Conservation (phyloP, 2,329 filamentous ascomycete species). For the Paecilomyces variotii region DNA sequence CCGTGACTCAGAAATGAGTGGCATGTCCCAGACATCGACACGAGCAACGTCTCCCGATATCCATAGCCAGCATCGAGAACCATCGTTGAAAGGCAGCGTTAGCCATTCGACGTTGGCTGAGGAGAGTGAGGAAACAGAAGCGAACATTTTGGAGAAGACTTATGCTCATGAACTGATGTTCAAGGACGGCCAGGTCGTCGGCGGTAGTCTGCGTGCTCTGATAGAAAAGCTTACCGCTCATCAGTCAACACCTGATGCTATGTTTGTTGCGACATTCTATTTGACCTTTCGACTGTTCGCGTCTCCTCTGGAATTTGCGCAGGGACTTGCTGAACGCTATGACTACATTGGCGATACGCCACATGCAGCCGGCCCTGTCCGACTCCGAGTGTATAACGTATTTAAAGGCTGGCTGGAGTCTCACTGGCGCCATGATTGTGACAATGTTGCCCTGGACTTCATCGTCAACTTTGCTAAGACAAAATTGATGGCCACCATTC, state of each 20-base stretch:
- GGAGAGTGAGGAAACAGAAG: slow-evolving; percentile 71
- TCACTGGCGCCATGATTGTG: slow-evolving; percentile 80
- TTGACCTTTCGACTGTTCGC: slow-evolving; percentile 93
- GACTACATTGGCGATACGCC: slow-evolving; percentile 79
- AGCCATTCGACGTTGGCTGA: slow-evolving; percentile 61
- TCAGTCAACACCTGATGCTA: slow-evolving; percentile 82
- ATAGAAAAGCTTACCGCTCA: slow-evolving; percentile 93
- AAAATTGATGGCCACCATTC: slow-evolving; percentile 60
- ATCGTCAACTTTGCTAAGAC: slow-evolving; percentile 74
- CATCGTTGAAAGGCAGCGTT: slow-evolving; percentile 61
- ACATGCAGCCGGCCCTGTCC: slow-evolving; percentile 68
- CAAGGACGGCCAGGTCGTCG: slow-evolving; percentile 90
- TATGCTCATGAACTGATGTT: slow-evolving; percentile 89
- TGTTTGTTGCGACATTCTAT: slow-evolving; percentile 92
- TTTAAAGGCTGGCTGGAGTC: slow-evolving; percentile 97
- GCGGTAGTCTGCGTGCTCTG: slow-evolving; percentile 79
- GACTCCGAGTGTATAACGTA: slow-evolving; percentile 86
- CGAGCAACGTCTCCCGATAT: slow-evolving; percentile 78
- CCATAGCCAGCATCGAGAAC: slow-evolving; percentile 47
- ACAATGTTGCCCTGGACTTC: slow-evolving; percentile 64
- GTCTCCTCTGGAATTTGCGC: slow-evolving; percentile 67
- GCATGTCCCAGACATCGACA: slow-evolving; percentile 74
- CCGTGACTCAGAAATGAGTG: slow-evolving; percentile 71
- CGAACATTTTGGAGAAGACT: slow-evolving; percentile 79
- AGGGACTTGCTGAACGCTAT: slow-evolving; percentile 81